These are phyloP conservation scores for Phytopythium ostracodes DNA, from an alignment of 352 stramenopile species.

Conservation along the genomic window DNA sequence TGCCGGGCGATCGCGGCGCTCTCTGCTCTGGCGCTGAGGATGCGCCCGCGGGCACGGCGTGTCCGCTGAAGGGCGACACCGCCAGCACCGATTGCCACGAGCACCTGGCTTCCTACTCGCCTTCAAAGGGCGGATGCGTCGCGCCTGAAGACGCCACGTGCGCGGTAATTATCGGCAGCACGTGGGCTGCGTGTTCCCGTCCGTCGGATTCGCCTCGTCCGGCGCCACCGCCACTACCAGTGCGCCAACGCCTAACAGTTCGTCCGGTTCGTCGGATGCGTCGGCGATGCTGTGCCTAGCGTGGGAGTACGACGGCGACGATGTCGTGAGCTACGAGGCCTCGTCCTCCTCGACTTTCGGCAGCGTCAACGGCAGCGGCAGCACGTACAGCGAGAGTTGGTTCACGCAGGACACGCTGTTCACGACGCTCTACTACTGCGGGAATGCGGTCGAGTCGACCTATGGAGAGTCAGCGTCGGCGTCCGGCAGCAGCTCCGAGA, in stretches of 20 bases:
- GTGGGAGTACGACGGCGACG: constrained; percentile 25
- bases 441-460: constrained; percentile 7
- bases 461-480: neutral
- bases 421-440: constrained; percentile 28
- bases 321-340: constrained; percentile 20
- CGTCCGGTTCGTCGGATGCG: constrained; percentile 10
- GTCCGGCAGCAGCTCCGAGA: neutral
- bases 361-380: constrained; percentile 25
- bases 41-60: constrained; percentile 19
- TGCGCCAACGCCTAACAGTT: neutral
- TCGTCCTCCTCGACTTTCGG: constrained; percentile 10
- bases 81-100: constrained; percentile 36
- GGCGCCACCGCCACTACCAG: neutral
- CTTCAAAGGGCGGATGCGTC: constrained; percentile 16
- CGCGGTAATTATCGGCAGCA: constrained; percentile 26
- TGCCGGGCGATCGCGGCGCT: constrained; percentile 23
- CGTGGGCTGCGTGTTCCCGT: constrained; percentile 49
- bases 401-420: constrained; percentile 29
- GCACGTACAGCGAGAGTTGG: constrained; percentile 26
- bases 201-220: constrained; percentile 17
- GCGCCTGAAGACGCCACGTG: constrained; percentile 41
- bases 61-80: constrained; percentile 34
- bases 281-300: constrained; percentile 14
- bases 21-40: constrained; percentile 42
- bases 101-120: constrained; percentile 33